Conservation (phyloP, 2,329 filamentous ascomycete genomes). For the Diaporthe amygdali region DNA sequence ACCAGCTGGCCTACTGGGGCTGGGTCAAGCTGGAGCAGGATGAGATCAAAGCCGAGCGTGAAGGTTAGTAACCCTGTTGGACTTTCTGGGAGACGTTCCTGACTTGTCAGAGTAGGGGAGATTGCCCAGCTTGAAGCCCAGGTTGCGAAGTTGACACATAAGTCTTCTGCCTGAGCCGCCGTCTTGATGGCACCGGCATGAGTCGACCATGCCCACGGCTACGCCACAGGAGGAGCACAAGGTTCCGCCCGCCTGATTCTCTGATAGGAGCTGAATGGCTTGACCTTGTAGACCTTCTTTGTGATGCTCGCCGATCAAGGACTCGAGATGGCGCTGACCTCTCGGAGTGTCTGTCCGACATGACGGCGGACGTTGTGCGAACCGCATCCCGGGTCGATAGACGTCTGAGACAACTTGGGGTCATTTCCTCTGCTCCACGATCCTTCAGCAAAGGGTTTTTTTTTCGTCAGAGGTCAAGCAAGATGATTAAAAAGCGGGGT, state of each 20-base stretch:
- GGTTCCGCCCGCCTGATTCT: neutral
- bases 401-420: neutral
- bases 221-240: neutral
- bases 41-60: constrained; percentile 66
- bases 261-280: neutral
- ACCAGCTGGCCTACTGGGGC: constrained; percentile 76
- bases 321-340: neutral
- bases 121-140: constrained; percentile 44
- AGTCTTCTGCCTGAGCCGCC: neutral
- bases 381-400: neutral
- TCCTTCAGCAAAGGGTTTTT: neutral
- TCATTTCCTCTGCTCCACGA: neutral
- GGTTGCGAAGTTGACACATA: constrained; percentile 37
- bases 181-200: neutral
- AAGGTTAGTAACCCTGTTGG: constrained; percentile 47
- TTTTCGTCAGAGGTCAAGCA: neutral
- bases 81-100: neutral
- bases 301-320: too few relatives aligned
- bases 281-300: neutral
- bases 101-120: constrained; percentile 25
- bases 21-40: constrained; percentile 78
- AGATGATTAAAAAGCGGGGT: neutral
- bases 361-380: neutral
- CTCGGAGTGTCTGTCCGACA: neutral
- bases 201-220: neutral